Base-by-base conservation (phyloP, 176 grass and related monocot species). In the Musa schizocarpa region DNA sequence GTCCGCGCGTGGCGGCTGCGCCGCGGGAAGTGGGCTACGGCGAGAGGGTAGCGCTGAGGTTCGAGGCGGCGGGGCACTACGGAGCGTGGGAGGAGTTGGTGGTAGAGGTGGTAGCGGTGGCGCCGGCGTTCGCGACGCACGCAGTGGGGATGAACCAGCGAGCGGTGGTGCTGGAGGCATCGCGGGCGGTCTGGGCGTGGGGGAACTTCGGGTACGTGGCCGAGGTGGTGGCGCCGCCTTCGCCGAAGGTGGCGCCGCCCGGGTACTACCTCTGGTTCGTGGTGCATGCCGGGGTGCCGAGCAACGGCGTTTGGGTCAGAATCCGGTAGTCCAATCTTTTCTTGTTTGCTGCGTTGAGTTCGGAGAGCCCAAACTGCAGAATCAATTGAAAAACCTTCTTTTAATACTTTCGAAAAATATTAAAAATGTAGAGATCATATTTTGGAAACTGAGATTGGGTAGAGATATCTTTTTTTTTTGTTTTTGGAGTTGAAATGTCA, bases 101-200 rank as follows among this genome's bases (percentile, higher is more conserved):
- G 57, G 87, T 96, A 54, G 59, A 83, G 51, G 89, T 90, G 74
- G 70, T 29, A 1, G 79, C 79, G 19, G 72, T 96, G 77, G 83
- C 89, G 20, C 93, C 89, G 16, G 89, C 73, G 22, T 96, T 96
- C 71, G 85, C 81, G 24, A 90, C 89, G 43, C 89, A 96, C 69
- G 85, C 89, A 16, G 59, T 96, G 29, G 89, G 93, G 85, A 96
- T 96, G 93, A 96, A 92, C 84, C 89, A 96, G 81, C 53, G 87
- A 19, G 73, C 85, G 63, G 85, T 96, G 70, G 64, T 27, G 54
- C 72, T 96, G 34, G 52, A 53, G 6, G 77, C 90, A 55, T 63
- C 72, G 69, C 79, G 71, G 71, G 76, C 92, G 54, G 79, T 13
- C 12, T 5, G 48, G 74, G 20, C 27, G 83, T 29, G 85, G 9